Conservation (phyloP, 805 yeast species). For the Yamadazyma akitaensis region DNA sequence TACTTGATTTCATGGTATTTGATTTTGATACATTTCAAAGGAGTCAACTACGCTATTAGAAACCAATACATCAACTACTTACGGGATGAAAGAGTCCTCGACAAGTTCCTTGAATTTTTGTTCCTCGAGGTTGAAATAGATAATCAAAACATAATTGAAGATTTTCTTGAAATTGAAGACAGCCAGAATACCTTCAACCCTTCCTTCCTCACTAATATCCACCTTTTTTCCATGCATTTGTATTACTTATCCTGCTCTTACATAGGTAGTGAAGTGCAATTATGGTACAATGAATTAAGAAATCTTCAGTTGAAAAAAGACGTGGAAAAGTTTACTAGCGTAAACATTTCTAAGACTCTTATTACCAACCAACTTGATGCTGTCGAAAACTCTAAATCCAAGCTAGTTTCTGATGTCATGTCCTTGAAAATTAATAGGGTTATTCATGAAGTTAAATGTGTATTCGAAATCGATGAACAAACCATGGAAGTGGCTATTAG, state of each 20-base stretch:
- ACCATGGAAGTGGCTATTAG: constrained; percentile 73
- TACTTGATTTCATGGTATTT: constrained; percentile 71
- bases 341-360: constrained; percentile 61
- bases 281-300: constrained; percentile 70
- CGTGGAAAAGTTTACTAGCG: constrained; percentile 61
- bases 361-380: constrained; percentile 54
- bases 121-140: constrained; percentile 46
- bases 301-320: constrained; percentile 59
- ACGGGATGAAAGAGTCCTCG: constrained; percentile 37
- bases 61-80: constrained; percentile 58
- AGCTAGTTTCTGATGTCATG: constrained; percentile 37
- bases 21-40: constrained; percentile 57
- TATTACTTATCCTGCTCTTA: constrained; percentile 48
- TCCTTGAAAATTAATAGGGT: constrained; percentile 59
- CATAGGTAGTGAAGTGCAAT: constrained; percentile 55
- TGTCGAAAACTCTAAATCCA: constrained; percentile 42
- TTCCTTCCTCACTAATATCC: not conserved
- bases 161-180: constrained; percentile 13
- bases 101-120: constrained; percentile 49
- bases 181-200: not conserved
- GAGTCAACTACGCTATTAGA: constrained; percentile 63
- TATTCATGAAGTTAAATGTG: constrained; percentile 66
- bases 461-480: constrained; percentile 82
- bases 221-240: constrained; percentile 44
- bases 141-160: constrained; percentile 5